Evolutionary conservation across 345 rosid genomes (phyloP), one percentile per base, ranked within the genome.

Genomic region (Hibiscus syriacus): DNA sequence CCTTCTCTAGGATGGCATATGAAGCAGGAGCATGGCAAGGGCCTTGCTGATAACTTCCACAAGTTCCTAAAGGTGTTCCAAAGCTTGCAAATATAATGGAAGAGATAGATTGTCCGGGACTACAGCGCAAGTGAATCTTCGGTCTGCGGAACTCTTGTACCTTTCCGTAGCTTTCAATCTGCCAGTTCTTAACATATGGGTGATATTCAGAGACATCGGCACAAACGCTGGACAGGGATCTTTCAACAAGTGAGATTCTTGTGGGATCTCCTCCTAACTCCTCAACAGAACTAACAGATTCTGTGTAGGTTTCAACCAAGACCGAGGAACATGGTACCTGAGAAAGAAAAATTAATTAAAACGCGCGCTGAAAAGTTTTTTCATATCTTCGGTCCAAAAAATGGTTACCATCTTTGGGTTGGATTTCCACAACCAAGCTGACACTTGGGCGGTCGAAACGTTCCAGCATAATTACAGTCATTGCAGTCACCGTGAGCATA

Each of bases 101-200:
- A 54, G 90, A 82, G 69, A 95, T 90, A 14, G 88, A 68, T 71
- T 92, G 94, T 61, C 99, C 98, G 25, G 72, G 80, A 75, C 78
- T 85, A 69, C 99, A 95, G 66, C 71, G 80, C 77, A 95, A 78
- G 76, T 92, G 99, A 80, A 88, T 93, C 70, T 92, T 95, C 0
- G 99, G 97, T 72, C 83, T 86, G 70, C 80, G 98, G 73, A 90
- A 81, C 64, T 82, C 86, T 76, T 92, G 90, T 55, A 94, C 82
- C 80, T 80, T 89, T 13, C 99, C 99, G 3, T 94, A 91, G 89
- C 96, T 94, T 75, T 94, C 98, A 50, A 94, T 89, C 58, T 86
- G 99, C 99, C 99, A 94, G 76, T 92, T 95, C 88, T 92, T 90
- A 59, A 95, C 70, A 26, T 90, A 92, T 0, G 98, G 98, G 36